Conservation (phyloP, 352 stramenopile species). For the Globisporangium cystogenes region DNA sequence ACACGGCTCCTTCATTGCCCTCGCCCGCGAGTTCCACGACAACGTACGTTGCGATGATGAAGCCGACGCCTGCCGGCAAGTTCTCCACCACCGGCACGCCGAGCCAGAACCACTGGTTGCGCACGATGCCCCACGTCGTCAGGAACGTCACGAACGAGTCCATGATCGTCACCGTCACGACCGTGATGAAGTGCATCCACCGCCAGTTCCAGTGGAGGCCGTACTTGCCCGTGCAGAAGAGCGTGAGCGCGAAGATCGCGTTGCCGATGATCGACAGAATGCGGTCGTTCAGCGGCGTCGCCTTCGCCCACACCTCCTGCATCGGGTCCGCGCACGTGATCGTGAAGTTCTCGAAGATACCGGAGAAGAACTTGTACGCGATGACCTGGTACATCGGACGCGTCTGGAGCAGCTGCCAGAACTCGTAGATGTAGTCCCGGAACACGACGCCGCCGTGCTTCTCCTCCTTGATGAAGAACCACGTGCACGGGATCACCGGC, state of each 20-base stretch:
- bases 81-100: too few species aligned
- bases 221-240: slow-evolving; percentile 6
- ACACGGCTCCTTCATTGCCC: too few species aligned
- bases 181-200: slow-evolving; percentile 21
- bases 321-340: slow-evolving; percentile 27
- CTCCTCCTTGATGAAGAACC: too few species aligned
- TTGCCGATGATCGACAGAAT: slow-evolving; percentile 33
- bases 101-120: too few species aligned
- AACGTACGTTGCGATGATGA: too few species aligned
- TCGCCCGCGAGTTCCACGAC: too few species aligned
- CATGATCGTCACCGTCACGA: slow-evolving; percentile 20
- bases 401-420: slow-evolving; percentile 38
- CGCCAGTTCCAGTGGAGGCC: slow-evolving; percentile 31
- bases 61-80: too few species aligned
- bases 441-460: slow-evolving; percentile 27
- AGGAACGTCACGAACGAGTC: slow-evolving; percentile 16
- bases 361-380: too few species aligned
- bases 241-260: slow-evolving; percentile 5
- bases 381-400: slow-evolving; percentile 45
- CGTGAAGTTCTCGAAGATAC: slow-evolving; percentile 30
- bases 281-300: slow-evolving; percentile 30
- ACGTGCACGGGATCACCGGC: too few species aligned
- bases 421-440: slow-evolving; percentile 26
- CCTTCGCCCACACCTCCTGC: slow-evolving; percentile 25
- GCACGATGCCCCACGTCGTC: too few species aligned